Percentiles rank a stretch among this genome's conserved stretches.
phyloP scores from a whole-genome alignment of 2,329 filamentous ascomycete species.

The Allantophomopsis cytisporea region DNA sequence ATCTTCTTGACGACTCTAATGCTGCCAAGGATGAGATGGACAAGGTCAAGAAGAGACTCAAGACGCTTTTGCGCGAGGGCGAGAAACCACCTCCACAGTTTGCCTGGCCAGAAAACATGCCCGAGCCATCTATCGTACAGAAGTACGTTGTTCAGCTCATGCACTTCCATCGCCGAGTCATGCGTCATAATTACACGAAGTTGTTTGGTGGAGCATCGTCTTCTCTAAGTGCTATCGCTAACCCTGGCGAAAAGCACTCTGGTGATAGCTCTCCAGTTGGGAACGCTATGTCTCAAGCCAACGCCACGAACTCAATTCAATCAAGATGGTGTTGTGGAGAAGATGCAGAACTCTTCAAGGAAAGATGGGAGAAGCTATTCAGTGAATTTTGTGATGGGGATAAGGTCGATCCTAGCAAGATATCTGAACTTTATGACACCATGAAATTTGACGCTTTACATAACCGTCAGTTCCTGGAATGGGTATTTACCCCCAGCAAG shows the following conservation, averaged over 20 bases:
- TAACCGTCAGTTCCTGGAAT: conserved; percentile 91
- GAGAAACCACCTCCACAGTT: conserved; percentile 89
- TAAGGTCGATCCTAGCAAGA: conserved; percentile 97
- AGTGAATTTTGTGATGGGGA: conserved; percentile 92
- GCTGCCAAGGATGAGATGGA: conserved; percentile 99
- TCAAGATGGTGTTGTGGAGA: conserved; percentile 93
- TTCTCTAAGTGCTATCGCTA: conserved; percentile 43
- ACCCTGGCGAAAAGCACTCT: conserved; percentile 32
- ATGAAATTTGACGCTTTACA: conserved; percentile 99
- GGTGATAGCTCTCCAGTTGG: conserved; percentile 23
- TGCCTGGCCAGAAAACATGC: conserved; percentile 92
- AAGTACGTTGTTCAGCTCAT: conserved; percentile 87
- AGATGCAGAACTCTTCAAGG: conserved; percentile 85
- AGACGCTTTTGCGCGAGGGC: conserved; percentile 82
- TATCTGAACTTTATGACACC: conserved; percentile 95
- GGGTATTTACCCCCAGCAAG: conserved; percentile 85
- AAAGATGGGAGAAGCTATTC: conserved; percentile 97
- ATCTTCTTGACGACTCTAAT: conserved; percentile 92
- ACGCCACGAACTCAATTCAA: conserved; percentile 60
- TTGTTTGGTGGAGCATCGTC: conserved; percentile 54
- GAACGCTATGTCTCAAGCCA: conserved; percentile 42
- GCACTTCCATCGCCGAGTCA: conserved; percentile 92
- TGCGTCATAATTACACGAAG: conserved; percentile 86
- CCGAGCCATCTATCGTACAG: conserved; percentile 87
- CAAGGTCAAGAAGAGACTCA: conserved; percentile 99